Evolutionary conservation across 768 basidiomycete species (phyloP), one percentile per base, ranked within the genome.

Genomic region (Rhodotorula graminis): DNA sequence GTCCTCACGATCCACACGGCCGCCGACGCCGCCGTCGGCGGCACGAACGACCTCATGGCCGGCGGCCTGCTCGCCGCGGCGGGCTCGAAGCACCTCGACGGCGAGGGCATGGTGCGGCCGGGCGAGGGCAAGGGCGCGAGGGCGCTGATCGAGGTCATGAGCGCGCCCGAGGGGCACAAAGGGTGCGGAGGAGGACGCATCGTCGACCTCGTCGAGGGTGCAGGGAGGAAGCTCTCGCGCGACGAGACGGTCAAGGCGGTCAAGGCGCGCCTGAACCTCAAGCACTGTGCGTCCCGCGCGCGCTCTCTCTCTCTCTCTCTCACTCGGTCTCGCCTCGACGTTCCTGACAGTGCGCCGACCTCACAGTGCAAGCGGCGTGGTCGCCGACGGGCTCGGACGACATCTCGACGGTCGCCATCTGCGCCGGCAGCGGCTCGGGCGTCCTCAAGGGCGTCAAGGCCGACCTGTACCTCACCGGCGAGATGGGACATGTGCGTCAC

Each of bases 31-130:
- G 87, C 90, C 2, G 85, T 86, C 76, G 90, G 86, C 11, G 94
- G 95, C 0, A 86, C 95, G 65, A 96, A 95, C 78, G 92, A 94
- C 81, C 96, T 91, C 90, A 85, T 93, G 25, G 90, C 87, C 2
- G 79, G 83, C 18, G 81, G 81, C 1, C 64, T 80, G 47, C 76
- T 80, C 49, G 11, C 40, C 12, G 68, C 55, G 6, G 60, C 58
- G 11, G 50, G 59, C 6, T 11, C n/a, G 53, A 12, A n/a, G 12
- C 16, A 40, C 33, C 21, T 25, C 29, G 44, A 44, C 15, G 31
- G 19, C 47, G 42, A 67, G 10, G 65, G 47, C 4, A 18, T 66
- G 49, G 50, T 57, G 18, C 52, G 53, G 16, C 71, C 71, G 1
- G 71, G 71, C 31, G 3, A 60, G 31, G 71, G 66, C 6, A 44